Evolutionary conservation across 1,139 yeast species (phyloP).

Genomic region (Geotrichum europaeum): DNA sequence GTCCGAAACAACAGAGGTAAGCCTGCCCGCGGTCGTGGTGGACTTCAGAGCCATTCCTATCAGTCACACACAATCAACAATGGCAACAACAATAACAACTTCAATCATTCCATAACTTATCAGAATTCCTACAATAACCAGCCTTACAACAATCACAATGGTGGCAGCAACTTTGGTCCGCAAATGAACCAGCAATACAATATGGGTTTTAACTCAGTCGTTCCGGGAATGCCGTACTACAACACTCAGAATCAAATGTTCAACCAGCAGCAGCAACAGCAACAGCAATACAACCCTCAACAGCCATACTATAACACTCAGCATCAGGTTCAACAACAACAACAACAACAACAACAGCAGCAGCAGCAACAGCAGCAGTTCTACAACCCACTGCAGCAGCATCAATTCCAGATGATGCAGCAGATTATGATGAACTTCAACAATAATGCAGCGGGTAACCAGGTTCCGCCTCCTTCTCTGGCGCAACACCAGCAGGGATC

Average conservation of each 20-base stretch:
- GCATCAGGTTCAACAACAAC: not conserved
- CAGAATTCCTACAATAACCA: slow-evolving; percentile 31
- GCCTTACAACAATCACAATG: not conserved
- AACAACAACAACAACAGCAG: slow-evolving; percentile 4
- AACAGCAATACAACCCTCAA: slow-evolving; percentile 6
- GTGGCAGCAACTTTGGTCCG: not conserved
- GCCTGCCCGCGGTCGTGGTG: not conserved
- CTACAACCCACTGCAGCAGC: slow-evolving; percentile 1
- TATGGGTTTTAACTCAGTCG: not conserved
- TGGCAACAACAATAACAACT: not conserved
- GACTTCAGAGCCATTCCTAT: not conserved
- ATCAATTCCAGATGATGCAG: slow-evolving; percentile 13
- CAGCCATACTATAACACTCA: not conserved
- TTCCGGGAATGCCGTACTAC: not conserved
- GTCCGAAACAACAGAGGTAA: slow-evolving; percentile 1
- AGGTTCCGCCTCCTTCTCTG: not conserved
- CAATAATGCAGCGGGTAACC: not conserved
- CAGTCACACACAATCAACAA: not conserved
- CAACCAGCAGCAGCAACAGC: slow-evolving; percentile 1
- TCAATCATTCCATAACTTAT: slow-evolving; percentile 50
- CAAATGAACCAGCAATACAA: slow-evolving; percentile 1
- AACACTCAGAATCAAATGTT: not conserved
- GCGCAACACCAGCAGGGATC: not conserved
- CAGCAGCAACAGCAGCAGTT: not conserved
- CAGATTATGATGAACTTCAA: slow-evolving; percentile 5